phyloP scores from a whole-genome alignment of 495 filamentous ascomycete genomes.

The Aspergillus olivimuriae region DNA sequence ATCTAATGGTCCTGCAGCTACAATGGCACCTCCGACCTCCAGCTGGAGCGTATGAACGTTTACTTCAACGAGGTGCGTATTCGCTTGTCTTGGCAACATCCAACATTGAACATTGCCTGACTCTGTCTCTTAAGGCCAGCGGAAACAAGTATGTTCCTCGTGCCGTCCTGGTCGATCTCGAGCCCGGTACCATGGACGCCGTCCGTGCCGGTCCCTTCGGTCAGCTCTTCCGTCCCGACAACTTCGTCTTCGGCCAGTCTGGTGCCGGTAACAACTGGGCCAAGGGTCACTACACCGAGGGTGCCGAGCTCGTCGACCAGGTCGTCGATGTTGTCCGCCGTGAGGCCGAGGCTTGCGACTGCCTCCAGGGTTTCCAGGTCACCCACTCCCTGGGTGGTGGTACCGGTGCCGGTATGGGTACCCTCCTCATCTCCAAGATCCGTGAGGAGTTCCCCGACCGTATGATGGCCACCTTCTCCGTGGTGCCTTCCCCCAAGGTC shows the following conservation, averaged over 20 bases:
- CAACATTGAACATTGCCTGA: neutral
- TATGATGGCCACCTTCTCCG: conserved; percentile 99
- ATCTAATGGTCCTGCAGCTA: conserved; percentile 56
- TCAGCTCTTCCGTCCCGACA: conserved; percentile 99
- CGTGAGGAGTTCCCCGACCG: conserved; percentile 99
- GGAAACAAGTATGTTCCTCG: conserved; percentile 99
- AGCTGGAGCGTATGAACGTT: conserved; percentile 99
- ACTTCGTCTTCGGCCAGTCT: conserved; percentile 99
- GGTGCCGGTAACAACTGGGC: conserved; percentile 99
- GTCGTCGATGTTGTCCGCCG: conserved; percentile 98
- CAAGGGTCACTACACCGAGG: conserved; percentile 99
- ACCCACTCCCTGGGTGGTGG: conserved; percentile 99
- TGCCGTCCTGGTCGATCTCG: conserved; percentile 98
- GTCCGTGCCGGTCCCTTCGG: conserved; percentile 98
- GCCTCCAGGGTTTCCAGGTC: conserved; percentile 99
- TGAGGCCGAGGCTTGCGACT: conserved; percentile 98
- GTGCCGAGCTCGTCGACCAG: conserved; percentile 97
- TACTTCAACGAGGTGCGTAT: conserved; percentile 97
- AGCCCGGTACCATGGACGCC: conserved; percentile 97
- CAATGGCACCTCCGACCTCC: conserved; percentile 95
- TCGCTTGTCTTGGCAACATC: neutral
- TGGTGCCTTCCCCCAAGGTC: conserved; percentile 99
- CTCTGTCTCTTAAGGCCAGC: conserved; percentile 57
- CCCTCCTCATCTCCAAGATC: conserved; percentile 99
- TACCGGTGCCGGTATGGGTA: conserved; percentile 99